Evolutionary conservation across 768 basidiomycete species (phyloP).

Genomic region (Calvatia gigantea): DNA sequence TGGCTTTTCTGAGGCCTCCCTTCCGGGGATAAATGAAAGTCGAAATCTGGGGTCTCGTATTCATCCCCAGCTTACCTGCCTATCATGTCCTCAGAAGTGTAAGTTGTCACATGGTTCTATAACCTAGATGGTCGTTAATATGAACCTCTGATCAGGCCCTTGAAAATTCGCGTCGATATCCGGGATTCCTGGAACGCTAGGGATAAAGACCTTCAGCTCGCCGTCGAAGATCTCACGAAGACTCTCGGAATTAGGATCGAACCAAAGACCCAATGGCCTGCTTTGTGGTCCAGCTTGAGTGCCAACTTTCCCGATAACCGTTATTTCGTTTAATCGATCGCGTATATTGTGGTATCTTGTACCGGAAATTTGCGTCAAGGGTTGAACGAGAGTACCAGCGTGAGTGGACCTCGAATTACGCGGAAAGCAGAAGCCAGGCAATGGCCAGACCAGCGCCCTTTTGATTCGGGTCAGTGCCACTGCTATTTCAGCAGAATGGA

Average conservation of each 20-base stretch:
- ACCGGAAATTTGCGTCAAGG: slow-evolving; percentile 28
- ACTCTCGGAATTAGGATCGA: slow-evolving; percentile 30
- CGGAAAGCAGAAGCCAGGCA: slow-evolving; percentile 20
- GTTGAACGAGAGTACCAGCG: slow-evolving; percentile 29
- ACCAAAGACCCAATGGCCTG: slow-evolving; percentile 30
- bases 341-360: slow-evolving; percentile 30
- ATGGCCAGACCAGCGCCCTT: slow-evolving; percentile 16
- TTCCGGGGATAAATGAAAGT: background rate
- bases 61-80: background rate
- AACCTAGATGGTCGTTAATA: background rate
- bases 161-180: slow-evolving; percentile 34
- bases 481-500: background rate
- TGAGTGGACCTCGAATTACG: slow-evolving; percentile 33
- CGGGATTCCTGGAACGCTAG: slow-evolving; percentile 34
- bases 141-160: slow-evolving; percentile 22
- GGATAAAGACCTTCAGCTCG: slow-evolving; percentile 23
- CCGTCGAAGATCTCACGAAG: slow-evolving; percentile 24
- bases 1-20: background rate
- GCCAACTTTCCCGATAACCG: slow-evolving; percentile 28
- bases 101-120: background rate
- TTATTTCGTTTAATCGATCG: slow-evolving; percentile 30
- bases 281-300: slow-evolving; percentile 28
- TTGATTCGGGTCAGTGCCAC: slow-evolving; percentile 25
- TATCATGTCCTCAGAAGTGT: slow-evolving; percentile 16
- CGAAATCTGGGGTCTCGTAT: background rate